A percentile compares a stretch with the other conserved stretches of the same genome.
phyloP scores from a whole-genome alignment of 2,329 filamentous ascomycete species.

The Colletotrichum theobromicola region DNA sequence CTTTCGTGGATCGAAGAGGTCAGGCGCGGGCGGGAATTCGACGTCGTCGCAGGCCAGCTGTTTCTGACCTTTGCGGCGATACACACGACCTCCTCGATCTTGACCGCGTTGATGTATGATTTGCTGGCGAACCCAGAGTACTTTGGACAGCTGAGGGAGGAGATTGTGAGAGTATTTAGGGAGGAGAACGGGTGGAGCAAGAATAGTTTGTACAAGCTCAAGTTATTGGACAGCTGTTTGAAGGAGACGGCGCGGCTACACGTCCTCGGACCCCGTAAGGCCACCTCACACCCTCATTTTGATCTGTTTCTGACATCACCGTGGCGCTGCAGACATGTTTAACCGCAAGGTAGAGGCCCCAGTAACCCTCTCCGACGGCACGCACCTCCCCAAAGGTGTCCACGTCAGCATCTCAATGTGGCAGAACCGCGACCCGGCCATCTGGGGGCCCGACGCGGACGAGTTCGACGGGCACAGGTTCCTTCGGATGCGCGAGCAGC shows the following conservation, averaged over 20 bases:
- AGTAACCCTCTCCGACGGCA: conserved; percentile 16
- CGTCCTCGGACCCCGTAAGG: not conserved
- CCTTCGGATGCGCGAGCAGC: conserved; percentile 5
- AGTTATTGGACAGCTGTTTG: conserved; percentile 45
- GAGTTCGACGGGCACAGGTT: conserved; percentile 2
- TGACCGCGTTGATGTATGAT: conserved; percentile 42
- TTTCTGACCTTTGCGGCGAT: conserved; percentile 72
- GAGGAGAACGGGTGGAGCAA: conserved; percentile 39
- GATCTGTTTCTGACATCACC: not conserved
- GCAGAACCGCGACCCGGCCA: not conserved
- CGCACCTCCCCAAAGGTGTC: not conserved
- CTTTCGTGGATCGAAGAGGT: conserved; percentile 48
- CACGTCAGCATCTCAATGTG: not conserved
- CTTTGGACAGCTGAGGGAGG: conserved; percentile 43
- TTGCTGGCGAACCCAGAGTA: conserved; percentile 43
- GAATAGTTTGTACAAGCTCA: conserved; percentile 39
- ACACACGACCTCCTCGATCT: conserved; percentile 44
- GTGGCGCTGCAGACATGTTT: not conserved
- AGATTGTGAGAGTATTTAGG: conserved; percentile 39
- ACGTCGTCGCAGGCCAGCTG: conserved; percentile 72
- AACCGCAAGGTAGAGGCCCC: not conserved
- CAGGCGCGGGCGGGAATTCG: conserved; percentile 63
- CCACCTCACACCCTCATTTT: too few species aligned
- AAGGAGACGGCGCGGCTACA: conserved; percentile 41
- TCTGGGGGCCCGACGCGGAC: not conserved